phyloP scores from a whole-genome alignment of 2,329 filamentous ascomycete species.

The Calycina marina region DNA sequence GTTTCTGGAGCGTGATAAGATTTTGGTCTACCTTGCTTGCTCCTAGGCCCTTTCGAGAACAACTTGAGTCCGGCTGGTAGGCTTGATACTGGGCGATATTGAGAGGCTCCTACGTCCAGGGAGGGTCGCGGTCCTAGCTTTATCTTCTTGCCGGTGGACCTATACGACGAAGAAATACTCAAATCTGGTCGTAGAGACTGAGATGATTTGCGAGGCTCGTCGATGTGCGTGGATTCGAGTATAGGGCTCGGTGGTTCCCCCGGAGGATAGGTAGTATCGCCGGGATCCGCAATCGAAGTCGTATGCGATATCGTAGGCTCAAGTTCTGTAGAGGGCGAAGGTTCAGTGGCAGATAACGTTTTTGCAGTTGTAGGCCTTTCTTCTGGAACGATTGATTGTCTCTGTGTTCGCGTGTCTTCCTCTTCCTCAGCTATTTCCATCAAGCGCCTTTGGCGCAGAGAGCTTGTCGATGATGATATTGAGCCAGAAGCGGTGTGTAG shows the following conservation, averaged over 20 bases:
- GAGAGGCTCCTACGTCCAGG: conserved; percentile 45
- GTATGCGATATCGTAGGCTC: no score
- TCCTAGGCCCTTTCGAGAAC: conserved; percentile 43
- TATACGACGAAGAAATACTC: conserved; percentile 34
- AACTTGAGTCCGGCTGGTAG: conserved; percentile 70
- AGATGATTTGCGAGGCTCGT: conserved; percentile 25
- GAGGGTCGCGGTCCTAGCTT: conserved; percentile 82
- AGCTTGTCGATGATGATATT: conserved; percentile 71
- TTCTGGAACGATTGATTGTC: conserved; percentile 39
- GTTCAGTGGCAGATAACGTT: conserved; percentile 9
- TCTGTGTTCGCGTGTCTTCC: conserved; percentile 42
- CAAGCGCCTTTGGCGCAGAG: conserved; percentile 59
- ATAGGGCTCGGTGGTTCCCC: conserved; percentile 6
- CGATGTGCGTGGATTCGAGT: conserved; percentile 11
- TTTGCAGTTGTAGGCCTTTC: conserved; percentile 23
- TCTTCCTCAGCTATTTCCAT: conserved; percentile 92
- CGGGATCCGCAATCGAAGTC: no score
- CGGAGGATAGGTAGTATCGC: conserved; percentile 9
- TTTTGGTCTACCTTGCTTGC: conserved; percentile 28
- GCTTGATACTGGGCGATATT: conserved; percentile 59
- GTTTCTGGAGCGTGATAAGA: conserved; percentile 22
- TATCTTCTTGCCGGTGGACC: conserved; percentile 51
- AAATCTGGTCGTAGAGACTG: conserved; percentile 38
- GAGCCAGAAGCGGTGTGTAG: conserved; percentile 79
- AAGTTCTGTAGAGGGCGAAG: conserved; percentile 4